These are phyloP conservation scores for Hypomyces rosellus DNA, from an alignment of 2,329 filamentous ascomycete genomes.

Conservation along the genomic window DNA sequence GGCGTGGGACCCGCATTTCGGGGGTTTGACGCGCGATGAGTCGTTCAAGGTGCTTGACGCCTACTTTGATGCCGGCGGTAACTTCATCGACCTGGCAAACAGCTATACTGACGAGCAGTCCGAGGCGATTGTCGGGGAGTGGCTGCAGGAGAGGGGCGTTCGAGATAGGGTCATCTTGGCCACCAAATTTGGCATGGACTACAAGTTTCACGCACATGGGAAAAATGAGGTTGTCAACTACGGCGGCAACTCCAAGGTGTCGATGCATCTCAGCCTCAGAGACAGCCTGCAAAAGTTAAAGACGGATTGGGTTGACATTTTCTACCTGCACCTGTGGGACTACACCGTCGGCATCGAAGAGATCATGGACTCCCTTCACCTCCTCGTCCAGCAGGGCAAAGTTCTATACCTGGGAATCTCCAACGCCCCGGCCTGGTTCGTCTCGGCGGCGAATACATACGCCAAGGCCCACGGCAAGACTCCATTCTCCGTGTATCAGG, in stretches of 20 bases:
- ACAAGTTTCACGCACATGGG: conserved; percentile 16
- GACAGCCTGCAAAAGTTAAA: conserved; percentile 35
- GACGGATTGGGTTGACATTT: conserved; percentile 28
- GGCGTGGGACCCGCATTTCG: conserved; percentile 1
- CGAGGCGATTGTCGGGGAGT: conserved; percentile 46
- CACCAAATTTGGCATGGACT: conserved; percentile 42
- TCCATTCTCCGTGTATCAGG: conserved; percentile 25
- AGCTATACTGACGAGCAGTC: conserved; percentile 46
- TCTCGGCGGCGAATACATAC: conserved; percentile 19
- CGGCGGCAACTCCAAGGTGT: conserved; percentile 32
- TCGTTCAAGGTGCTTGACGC: conserved; percentile 7
- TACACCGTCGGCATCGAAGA: conserved; percentile 19
- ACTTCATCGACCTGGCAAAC: conserved; percentile 56
- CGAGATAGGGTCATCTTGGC: conserved; percentile 44
- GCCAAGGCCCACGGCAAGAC: conserved; percentile 20
- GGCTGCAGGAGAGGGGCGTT: conserved; percentile 36
- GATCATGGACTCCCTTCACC: conserved; percentile 21
- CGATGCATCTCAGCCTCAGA: conserved; percentile 30
- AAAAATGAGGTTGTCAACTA: conserved; percentile 24
- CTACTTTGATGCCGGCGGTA: conserved; percentile 41
- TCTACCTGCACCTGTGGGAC: conserved; percentile 19
- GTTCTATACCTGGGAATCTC: conserved; percentile 26
- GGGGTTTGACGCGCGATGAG: conserved; percentile 3
- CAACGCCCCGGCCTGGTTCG: conserved; percentile 27
- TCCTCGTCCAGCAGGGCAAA: conserved; percentile 19